These are phyloP conservation scores for Platanus orientalis DNA, from an alignment of 164 flowering plant species.

Conservation along the genomic window DNA sequence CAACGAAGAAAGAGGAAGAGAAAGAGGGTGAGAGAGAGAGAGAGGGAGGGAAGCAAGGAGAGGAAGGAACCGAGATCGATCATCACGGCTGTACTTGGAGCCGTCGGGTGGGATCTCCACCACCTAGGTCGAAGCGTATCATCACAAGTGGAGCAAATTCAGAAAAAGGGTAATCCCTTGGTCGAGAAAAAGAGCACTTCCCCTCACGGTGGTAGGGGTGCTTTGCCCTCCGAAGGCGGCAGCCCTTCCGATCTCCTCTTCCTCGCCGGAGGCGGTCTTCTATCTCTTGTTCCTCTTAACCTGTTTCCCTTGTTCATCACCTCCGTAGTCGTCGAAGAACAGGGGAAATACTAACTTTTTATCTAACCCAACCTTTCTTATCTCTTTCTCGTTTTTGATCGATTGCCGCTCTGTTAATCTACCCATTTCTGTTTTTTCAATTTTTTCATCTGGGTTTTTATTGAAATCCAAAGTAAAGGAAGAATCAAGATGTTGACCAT, in stretches of 20 bases:
- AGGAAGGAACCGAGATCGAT: constrained; percentile 5
- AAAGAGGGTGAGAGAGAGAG: no score
- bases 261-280: constrained; percentile 73
- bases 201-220: constrained; percentile 81
- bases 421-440: neutral
- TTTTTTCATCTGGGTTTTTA: neutral
- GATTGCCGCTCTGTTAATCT: neutral
- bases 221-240: constrained; percentile 73
- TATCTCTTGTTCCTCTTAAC: neutral
- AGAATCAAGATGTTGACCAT: constrained; percentile 54
- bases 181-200: constrained; percentile 30
- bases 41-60: no score
- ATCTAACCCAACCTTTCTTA: no score
- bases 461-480: no score
- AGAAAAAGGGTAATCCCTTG: constrained; percentile 4
- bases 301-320: neutral
- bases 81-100: no score
- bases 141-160: constrained; percentile 6
- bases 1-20: neutral
- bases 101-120: constrained; percentile 24
- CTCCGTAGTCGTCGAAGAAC: no score
- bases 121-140: neutral
- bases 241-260: no score
- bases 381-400: neutral
- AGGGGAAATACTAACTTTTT: no score